These are phyloP conservation scores for Gynostemma pentaphyllum DNA, from an alignment of 306 rosid genomes.

Conservation along the genomic window DNA sequence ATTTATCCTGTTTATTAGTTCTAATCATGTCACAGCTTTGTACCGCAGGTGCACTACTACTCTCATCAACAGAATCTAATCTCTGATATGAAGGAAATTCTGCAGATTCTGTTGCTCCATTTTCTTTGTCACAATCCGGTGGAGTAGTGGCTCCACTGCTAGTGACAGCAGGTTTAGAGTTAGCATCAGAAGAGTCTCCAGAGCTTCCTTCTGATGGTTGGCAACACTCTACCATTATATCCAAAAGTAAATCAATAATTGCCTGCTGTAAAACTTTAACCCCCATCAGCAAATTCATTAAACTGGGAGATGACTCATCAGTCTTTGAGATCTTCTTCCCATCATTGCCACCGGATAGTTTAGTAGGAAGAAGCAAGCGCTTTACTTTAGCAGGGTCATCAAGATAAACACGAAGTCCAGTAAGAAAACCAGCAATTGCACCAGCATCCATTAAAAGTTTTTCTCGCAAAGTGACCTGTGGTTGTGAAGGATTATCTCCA, in stretches of 20 bases:
- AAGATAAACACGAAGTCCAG: slow-evolving; percentile 97
- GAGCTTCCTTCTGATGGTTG: slow-evolving; percentile 82
- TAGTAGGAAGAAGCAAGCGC: slow-evolving; percentile 94
- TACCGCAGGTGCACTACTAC: slow-evolving; percentile 59
- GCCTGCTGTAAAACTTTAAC: slow-evolving; percentile 97
- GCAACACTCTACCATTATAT: slow-evolving; percentile 99
- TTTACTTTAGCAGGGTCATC: slow-evolving; percentile 98
- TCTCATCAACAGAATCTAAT: slow-evolving; percentile 57
- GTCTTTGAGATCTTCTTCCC: slow-evolving; percentile 63
- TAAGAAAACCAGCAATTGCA: slow-evolving; percentile 95
- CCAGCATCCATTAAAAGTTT: slow-evolving; percentile 95
- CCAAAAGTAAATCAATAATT: slow-evolving; percentile 87
- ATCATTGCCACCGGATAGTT: slow-evolving; percentile 68
- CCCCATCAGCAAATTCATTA: slow-evolving; percentile 98
- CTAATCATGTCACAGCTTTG: slow-evolving; percentile 74
- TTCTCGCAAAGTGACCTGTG: slow-evolving; percentile 89
- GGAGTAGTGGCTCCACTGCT: slow-evolving; percentile 46
- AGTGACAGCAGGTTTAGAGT: slow-evolving; percentile 50
- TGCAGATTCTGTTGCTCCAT: slow-evolving; percentile 44
- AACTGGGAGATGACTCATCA: slow-evolving; percentile 90
- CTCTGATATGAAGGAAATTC: slow-evolving; percentile 54
- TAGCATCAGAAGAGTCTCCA: slow-evolving; percentile 43
- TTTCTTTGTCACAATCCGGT: slow-evolving; percentile 50
- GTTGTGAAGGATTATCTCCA: slow-evolving; percentile 95
- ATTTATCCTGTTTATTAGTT: slow-evolving; percentile 32